Base-by-base conservation (phyloP, 2,329 filamentous ascomycete genomes). In the Nannizziopsis barbatae region DNA sequence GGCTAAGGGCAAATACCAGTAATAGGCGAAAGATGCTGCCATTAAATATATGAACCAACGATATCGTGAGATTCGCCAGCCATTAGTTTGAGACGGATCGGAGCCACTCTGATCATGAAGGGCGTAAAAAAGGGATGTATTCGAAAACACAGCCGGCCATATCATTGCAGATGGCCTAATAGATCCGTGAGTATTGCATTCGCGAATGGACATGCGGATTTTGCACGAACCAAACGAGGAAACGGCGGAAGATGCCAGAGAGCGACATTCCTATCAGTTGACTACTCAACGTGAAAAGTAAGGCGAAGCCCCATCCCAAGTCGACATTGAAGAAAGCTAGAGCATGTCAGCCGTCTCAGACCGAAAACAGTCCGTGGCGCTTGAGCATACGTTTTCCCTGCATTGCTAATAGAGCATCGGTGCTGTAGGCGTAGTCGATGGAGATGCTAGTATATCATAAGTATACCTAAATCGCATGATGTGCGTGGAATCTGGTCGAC, bases 1-100 rank as follows among this genome's bases (percentile, higher is more conserved):
- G 78, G 84, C 52, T 83, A 79, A n/a, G 77, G 81, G 8, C 86
- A 70, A 50, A 77, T 84, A 1, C 62, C 81, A 83, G 62, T 82
- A 83, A 69, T 83, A 84, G 44, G 74, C 55, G 56, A 82, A 84
- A 0, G 79, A 72, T 9, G 64, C 71, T 4, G 71, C 56, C 17
- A 79, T 79, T 22, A 81, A 65, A 43, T 77, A 68, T 18, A 72
- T 66, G 56, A 84, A 86, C 71, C 79, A 81, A 50, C 71, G 70
- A 56, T 82, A 84, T 42, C 81, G 74, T 1, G 80, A 75, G 65
- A 86, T 80, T 8, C 60, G 72, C 57, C 83, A 84, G 2, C 83
- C 83, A 62, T 74, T 33, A 64, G 76, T 60, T 76, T 74, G 72
- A 20, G 65, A 65, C 54, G 79, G 75, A 52, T 79, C 72, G 0